Percentiles rank a stretch among this genome's conserved stretches.
phyloP scores from a whole-genome alignment of 2,329 filamentous ascomycete species.

The Lecanosticta acicola region DNA sequence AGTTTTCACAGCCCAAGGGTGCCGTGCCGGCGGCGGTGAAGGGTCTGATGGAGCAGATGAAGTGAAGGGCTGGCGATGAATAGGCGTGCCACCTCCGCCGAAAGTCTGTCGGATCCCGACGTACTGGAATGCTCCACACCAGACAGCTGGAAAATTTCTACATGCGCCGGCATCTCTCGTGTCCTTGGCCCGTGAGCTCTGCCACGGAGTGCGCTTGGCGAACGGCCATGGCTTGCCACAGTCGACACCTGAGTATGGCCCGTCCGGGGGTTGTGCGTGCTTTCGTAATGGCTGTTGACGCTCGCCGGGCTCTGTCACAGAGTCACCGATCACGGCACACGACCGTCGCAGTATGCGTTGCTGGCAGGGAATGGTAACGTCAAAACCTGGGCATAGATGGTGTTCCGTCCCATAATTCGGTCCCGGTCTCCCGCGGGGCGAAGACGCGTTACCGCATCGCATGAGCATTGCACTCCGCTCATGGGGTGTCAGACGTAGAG shows the following conservation, averaged over 20 bases:
- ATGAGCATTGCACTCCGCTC: too few relatives aligned
- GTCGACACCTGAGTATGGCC: neutral
- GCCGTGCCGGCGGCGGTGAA: neutral
- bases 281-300: too few relatives aligned
- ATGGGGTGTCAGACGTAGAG: too few relatives aligned
- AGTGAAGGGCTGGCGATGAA: neutral
- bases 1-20: neutral
- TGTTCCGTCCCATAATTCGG: neutral
- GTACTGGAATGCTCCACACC: neutral
- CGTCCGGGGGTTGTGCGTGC: neutral
- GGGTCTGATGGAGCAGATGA: neutral
- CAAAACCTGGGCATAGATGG: neutral
- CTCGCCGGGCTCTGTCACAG: too few relatives aligned
- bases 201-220: neutral
- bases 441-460: neutral
- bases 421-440: neutral
- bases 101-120: too few relatives aligned
- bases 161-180: neutral
- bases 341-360: neutral
- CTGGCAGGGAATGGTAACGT: neutral
- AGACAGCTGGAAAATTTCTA: neutral
- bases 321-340: neutral
- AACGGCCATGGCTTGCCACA: neutral
- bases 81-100: too few relatives aligned
- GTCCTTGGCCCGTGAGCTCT: too few relatives aligned